Conservation (phyloP, 2,329 filamentous ascomycete species). For the Ophiostoma sp. region DNA sequence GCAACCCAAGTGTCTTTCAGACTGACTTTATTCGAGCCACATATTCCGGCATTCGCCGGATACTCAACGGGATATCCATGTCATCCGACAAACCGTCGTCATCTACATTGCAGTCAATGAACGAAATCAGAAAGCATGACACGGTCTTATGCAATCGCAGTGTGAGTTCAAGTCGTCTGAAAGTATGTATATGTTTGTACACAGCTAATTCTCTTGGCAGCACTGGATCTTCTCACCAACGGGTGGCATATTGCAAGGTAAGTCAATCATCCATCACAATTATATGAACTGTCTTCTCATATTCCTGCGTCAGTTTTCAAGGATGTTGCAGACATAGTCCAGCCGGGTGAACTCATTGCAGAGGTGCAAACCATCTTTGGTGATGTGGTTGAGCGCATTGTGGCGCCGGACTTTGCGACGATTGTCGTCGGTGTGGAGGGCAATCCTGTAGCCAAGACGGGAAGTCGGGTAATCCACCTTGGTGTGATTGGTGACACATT, state of each 20-base stretch:
- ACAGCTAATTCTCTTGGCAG: neutral
- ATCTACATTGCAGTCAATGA: neutral
- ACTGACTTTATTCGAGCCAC: neutral
- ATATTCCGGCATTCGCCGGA: neutral
- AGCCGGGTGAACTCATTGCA: constrained; percentile 2
- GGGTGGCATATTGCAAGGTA: constrained; percentile 16
- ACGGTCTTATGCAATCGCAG: constrained; percentile 7
- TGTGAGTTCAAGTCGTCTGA: neutral
- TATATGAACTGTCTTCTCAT: neutral
- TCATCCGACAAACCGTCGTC: neutral
- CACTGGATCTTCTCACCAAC: constrained; percentile 10
- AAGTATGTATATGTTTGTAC: no score
- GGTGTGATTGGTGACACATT: neutral
- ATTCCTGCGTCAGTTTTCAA: neutral
- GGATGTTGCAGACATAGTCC: neutral
- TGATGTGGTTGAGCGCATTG: constrained; percentile 3
- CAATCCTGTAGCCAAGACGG: constrained; percentile 14
- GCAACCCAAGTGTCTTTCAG: constrained; percentile 21
- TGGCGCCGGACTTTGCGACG: constrained; percentile 1
- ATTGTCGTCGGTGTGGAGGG: constrained; percentile 14
- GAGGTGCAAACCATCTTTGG: constrained; percentile 19
- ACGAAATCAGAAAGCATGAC: neutral
- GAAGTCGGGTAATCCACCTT: constrained; percentile 11
- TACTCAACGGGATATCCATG: neutral
- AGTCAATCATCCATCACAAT: neutral